These are phyloP conservation scores for Cinnamomum micranthum DNA, from an alignment of 164 flowering plant genomes.

Conservation along the genomic window DNA sequence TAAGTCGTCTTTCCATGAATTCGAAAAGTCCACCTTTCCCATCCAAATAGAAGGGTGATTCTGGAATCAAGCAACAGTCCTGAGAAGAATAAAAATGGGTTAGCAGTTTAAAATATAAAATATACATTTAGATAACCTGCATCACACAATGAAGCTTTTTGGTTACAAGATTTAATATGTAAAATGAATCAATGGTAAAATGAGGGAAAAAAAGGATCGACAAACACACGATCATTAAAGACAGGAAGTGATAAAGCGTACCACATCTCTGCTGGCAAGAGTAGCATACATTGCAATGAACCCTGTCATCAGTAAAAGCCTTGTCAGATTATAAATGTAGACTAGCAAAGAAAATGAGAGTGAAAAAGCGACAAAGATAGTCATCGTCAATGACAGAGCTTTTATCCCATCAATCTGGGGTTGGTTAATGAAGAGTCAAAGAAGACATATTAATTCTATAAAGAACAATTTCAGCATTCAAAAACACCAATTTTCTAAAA, in stretches of 20 bases:
- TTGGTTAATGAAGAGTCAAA: too few relatives aligned
- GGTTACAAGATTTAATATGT: background rate
- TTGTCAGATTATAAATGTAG: background rate
- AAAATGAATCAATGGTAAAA: background rate
- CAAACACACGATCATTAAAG: background rate
- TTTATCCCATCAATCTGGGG: too few relatives aligned
- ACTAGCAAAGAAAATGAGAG: background rate
- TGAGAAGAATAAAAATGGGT: constrained; percentile 2
- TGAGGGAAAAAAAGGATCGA: background rate
- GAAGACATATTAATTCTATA: too few relatives aligned
- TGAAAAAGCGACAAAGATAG: background rate
- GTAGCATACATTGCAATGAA: constrained; percentile 75
- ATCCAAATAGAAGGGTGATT: constrained; percentile 58
- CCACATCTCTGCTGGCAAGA: constrained; percentile 73
- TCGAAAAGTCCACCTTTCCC: constrained; percentile 58
- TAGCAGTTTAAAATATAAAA: background rate
- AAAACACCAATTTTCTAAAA: too few relatives aligned
- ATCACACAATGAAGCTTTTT: background rate
- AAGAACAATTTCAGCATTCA: too few relatives aligned
- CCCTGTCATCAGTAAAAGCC: constrained; percentile 35
- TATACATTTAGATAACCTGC: background rate
- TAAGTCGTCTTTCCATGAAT: constrained; percentile 41
- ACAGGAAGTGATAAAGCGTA: background rate
- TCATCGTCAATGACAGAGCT: too few relatives aligned
- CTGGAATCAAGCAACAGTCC: constrained; percentile 70